Conservation (phyloP, 1,284 basidiomycete species). For the Cutaneotrichosporon curvatum region DNA sequence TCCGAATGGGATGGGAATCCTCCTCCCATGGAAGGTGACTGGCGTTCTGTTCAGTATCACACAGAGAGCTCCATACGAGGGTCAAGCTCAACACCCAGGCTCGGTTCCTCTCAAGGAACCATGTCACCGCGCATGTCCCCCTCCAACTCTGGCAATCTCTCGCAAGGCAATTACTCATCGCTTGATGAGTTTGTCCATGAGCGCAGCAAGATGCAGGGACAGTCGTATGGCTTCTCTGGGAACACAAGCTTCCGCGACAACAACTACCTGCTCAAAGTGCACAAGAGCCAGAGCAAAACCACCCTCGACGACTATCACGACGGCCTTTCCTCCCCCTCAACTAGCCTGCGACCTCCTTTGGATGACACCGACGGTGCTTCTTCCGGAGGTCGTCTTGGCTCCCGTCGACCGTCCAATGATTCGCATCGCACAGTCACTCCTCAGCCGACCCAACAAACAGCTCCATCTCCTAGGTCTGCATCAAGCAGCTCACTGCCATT, state of each 20-base stretch:
- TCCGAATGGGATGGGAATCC: conserved; percentile 33
- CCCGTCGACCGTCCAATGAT: too few relatives aligned
- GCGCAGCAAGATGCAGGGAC: conserved; percentile 7
- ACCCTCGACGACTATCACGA: conserved; percentile 1
- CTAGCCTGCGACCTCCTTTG: too few relatives aligned
- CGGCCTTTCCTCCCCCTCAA: neutral
- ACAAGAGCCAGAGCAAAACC: conserved; percentile 13
- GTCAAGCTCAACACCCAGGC: neutral
- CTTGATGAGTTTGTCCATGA: conserved; percentile 2
- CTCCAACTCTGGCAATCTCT: neutral
- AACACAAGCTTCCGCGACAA: conserved; percentile 30
- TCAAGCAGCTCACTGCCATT: too few relatives aligned
- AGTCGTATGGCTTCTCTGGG: conserved; percentile 39
- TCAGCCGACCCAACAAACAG: too few relatives aligned
- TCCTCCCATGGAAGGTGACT: conserved; percentile 16
- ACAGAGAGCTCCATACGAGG: neutral
- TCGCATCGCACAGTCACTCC: too few relatives aligned
- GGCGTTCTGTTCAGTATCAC: neutral
- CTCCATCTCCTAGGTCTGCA: too few relatives aligned
- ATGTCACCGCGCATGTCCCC: conserved; percentile 5
- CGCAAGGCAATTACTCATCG: conserved; percentile 3
- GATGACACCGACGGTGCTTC: too few relatives aligned
- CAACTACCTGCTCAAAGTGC: conserved; percentile 31
- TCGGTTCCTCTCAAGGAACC: conserved; percentile 4
- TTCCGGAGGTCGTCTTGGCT: too few relatives aligned